Evolutionary conservation across 2,329 filamentous ascomycete genomes (phyloP), one percentile per base, ranked within the genome.

Genomic region (Penicillium sp.): DNA sequence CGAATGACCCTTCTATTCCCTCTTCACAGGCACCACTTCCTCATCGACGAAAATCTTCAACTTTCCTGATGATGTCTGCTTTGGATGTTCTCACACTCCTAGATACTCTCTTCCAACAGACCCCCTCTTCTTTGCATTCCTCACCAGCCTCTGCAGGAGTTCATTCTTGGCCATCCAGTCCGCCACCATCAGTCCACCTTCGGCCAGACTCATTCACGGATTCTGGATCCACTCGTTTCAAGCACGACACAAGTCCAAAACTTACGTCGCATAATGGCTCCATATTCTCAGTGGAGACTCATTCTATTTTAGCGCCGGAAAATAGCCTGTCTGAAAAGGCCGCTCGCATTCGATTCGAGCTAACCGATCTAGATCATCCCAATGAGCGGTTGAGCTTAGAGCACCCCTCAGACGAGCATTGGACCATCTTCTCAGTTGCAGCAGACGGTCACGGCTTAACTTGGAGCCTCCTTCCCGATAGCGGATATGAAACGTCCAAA

Each of bases 401-500:
- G 53, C 89, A 94, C 66, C 90, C 90, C 9, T 93, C 89, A 59
- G 87, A 88, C 1, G 91, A 95, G 73, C 82, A 87, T 54, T 96
- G 91, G 91, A 84, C 89, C 5, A 87, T 94, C 7, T 77, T 95
- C 9, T 93, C 92, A 66, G 84, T 95, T 54, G 89, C 89, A 0
- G 76, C 85, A 1, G 86, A 92, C 70, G 89, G 90, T 32, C 86
- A 85, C 66, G 80, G 80, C 50, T 77, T 95, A 39, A 87, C 86
- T 81, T 37, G 90, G 89, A 72, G 89, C 85, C 59, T 73, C 7
- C 69, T 73, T 58, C 81, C 82, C 1, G 85, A 88, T 18, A 56
- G 38, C 24, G 52, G 31, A 37, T 34, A 46, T 58, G 83, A 87
- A 44, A 84, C 89, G 37, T 73, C 79, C 2, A 86, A 88, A 31